Conservation (phyloP, 306 rosid species). For the Citrullus colocynthis region DNA sequence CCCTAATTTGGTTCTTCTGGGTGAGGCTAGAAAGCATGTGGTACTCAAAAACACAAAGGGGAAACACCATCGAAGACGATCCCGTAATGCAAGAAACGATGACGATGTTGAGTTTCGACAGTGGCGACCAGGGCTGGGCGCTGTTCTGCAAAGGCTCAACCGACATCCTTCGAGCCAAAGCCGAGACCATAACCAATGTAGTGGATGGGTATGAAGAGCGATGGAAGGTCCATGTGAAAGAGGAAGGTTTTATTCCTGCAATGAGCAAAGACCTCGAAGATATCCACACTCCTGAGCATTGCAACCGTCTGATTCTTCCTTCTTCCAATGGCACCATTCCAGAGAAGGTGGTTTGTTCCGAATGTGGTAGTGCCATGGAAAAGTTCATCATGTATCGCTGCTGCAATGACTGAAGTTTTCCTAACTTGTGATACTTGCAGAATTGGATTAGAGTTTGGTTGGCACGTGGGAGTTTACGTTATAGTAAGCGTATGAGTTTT, state of each 20-base stretch:
- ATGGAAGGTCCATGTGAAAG: conserved; percentile 22
- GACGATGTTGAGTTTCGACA: conserved; percentile 36
- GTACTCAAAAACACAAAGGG: conserved; percentile 38
- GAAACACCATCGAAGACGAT: conserved; percentile 20
- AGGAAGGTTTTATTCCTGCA: conserved; percentile 22
- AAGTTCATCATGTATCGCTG: conserved; percentile 83
- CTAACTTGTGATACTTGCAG: background rate
- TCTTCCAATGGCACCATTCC: conserved; percentile 37
- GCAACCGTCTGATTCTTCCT: conserved; percentile 8
- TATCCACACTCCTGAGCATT: conserved; percentile 13
- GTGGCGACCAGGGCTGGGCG: conserved; percentile 29
- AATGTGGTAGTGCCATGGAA: conserved; percentile 79
- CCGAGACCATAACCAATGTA: conserved; percentile 8
- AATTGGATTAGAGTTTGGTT: too few relatives aligned
- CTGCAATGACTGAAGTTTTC: conserved; percentile 15
- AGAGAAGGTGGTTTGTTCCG: conserved; percentile 56
- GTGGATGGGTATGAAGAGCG: conserved; percentile 25
- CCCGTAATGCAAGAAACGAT: conserved; percentile 33
- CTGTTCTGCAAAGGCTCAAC: conserved; percentile 28
- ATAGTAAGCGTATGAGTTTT: background rate
- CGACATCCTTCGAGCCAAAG: conserved; percentile 28
- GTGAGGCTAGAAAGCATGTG: conserved; percentile 50
- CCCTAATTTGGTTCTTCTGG: conserved; percentile 59
- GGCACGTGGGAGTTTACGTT: too few relatives aligned
- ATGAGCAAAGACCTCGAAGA: conserved; percentile 11